A percentile compares a stretch with the other conserved stretches of the same genome.
These are phyloP conservation scores for Thymus quinquecostatus DNA, from an alignment of 257 asterid genomes.

Conservation along the genomic window DNA sequence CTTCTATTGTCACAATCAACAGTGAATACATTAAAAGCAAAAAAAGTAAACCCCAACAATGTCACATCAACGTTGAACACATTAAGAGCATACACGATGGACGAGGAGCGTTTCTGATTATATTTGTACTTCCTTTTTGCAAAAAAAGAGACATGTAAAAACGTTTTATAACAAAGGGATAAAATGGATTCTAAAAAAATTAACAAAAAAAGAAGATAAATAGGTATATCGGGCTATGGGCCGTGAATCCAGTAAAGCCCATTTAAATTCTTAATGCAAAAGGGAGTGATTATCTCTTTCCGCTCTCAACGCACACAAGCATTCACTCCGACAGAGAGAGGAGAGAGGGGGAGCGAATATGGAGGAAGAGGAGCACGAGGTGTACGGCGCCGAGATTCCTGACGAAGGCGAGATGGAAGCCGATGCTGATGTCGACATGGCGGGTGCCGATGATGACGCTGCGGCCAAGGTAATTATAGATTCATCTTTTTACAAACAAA, in stretches of 20 bases:
- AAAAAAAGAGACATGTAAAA: no score
- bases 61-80: no score
- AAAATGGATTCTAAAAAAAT: no score
- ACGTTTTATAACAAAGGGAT: no score
- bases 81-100: no score
- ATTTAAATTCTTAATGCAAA: background rate
- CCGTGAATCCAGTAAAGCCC: slow-evolving; percentile 2
- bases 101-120: no score
- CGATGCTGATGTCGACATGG: slow-evolving; percentile 61
- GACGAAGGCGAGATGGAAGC: slow-evolving; percentile 63
- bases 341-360: slow-evolving; percentile 33
- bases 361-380: slow-evolving; percentile 79
- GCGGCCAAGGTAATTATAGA: slow-evolving; percentile 49
- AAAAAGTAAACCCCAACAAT: no score
- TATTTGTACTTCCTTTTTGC: no score
- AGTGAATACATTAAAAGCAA: no score
- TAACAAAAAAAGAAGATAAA: no score
- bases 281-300: slow-evolving; percentile 19
- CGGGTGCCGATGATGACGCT: slow-evolving; percentile 58
- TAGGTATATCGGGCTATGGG: slow-evolving; percentile 3
- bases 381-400: slow-evolving; percentile 70
- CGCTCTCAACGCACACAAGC: background rate
- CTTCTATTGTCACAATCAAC: no score
- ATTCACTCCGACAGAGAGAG: slow-evolving; percentile 20
- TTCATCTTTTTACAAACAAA: background rate